Base-by-base conservation (phyloP, 2,329 filamentous ascomycete species). In the Didymella exigua region DNA sequence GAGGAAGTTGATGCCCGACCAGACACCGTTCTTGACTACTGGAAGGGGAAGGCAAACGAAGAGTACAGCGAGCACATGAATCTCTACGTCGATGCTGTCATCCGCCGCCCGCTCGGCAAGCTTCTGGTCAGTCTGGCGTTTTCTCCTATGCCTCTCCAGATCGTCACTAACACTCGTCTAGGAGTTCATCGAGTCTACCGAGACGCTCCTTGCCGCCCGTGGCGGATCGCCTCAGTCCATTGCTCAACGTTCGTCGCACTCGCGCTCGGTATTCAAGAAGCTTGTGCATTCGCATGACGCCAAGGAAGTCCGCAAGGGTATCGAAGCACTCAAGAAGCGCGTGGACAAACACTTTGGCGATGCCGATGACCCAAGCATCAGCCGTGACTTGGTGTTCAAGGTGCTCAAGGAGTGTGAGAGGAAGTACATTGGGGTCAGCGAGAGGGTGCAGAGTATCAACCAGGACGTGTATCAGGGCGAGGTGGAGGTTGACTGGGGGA, bases 301-400 rank as follows among this genome's bases (percentile, higher is more conserved):
- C 18, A 93, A 90, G 72, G 92, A 97, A 75, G 84, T 97, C 37
- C 85, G 89, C 61, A 92, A 93, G 71, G 93, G 93, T n/a, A 89
- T 96, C 63, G 91, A 96, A 68, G 85, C 90, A 49, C 81, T 98
- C 63, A 89, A 89, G 68, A 96, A 96, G 79, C 85, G 93, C 44
- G 90, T 98, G 1, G 93, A 98, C 77, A 99, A 98, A 79, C 93
- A 98, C 76, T 98, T 98, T 80, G 91, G 91, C 37, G 91, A 96
- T 63, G 89, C 88, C 5, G 91, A 96, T 64, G 89, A 93, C 60
- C 85, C 86, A 50, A 84, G 79, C 19, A 79, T 89, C 49, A 89
- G 85, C 65, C 76, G 82, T 7, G 81, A 79, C 47, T 69, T 89
- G 45, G 83, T 88, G 21, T 74, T 75, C 38, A 84, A 86, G 70